Conservation (phyloP, 169 alveolate species). For the Miamiensis avidus region DNA sequence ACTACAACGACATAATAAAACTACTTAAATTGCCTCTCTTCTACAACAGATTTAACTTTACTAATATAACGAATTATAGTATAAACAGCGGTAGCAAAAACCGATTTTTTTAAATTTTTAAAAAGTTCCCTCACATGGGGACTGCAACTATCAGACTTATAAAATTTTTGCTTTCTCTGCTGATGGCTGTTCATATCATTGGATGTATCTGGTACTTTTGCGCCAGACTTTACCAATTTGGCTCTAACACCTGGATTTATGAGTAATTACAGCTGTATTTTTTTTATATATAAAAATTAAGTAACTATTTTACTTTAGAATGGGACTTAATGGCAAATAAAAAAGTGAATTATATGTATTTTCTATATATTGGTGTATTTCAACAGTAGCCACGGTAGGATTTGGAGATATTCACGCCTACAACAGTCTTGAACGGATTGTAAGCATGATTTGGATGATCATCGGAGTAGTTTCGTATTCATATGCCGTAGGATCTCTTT, state of each 20-base stretch:
- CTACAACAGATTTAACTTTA: conserved; percentile 41
- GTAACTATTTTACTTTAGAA: conserved; percentile 56
- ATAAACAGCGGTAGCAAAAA: too few relatives aligned
- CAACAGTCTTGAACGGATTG: conserved; percentile 58
- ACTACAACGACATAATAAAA: conserved; percentile 43
- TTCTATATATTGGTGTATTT: conserved; percentile 73
- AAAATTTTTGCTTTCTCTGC: neutral
- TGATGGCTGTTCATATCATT: conserved; percentile 14
- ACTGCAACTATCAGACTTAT: neutral
- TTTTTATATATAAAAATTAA: conserved; percentile 47
- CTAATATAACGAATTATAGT: conserved; percentile 26
- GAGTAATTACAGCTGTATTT: conserved; percentile 54
- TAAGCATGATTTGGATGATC: conserved; percentile 69
- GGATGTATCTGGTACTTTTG: conserved; percentile 34
- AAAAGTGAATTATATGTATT: conserved; percentile 50
- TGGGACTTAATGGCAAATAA: conserved; percentile 35
- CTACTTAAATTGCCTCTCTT: conserved; percentile 66
- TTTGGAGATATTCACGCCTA: conserved; percentile 77
- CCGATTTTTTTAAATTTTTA: too few relatives aligned
- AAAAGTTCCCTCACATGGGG: too few relatives aligned
- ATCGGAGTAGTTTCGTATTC: conserved; percentile 83
- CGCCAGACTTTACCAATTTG: conserved; percentile 23
- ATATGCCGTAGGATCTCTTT: conserved; percentile 68
- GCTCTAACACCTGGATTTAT: conserved; percentile 53
- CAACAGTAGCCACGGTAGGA: conserved; percentile 82